phyloP scores from a whole-genome alignment of 1,139 yeast genomes.

The Suhomyces terraborum region DNA sequence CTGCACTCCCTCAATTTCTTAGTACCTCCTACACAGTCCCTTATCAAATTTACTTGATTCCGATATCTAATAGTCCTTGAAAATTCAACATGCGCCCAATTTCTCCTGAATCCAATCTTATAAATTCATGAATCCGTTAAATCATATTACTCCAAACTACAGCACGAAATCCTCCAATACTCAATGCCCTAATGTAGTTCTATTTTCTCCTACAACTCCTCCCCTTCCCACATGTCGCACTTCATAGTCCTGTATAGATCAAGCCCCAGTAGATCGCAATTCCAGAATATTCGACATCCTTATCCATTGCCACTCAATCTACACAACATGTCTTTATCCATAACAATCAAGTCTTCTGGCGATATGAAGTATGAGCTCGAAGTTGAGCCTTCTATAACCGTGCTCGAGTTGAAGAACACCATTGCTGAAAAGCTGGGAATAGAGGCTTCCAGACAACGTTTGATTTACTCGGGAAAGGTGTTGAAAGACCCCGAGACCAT shows the following conservation, averaged over 20 bases:
- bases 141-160: too few species aligned
- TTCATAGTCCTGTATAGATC: conserved; percentile 2
- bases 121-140: too few species aligned
- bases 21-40: too few species aligned
- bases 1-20: too few species aligned
- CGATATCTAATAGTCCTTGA: too few species aligned
- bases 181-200: too few species aligned
- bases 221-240: background rate
- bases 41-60: too few species aligned
- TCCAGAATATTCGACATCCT: conserved; percentile 9
- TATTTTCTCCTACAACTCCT: too few species aligned
- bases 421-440: conserved; percentile 62
- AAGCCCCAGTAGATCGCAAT: conserved; percentile 2
- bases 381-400: conserved; percentile 55
- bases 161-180: too few species aligned
- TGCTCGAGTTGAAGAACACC: conserved; percentile 67
- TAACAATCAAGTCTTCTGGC: conserved; percentile 60
- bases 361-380: conserved; percentile 75
- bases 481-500: conserved; percentile 80
- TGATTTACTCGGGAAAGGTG: conserved; percentile 92
- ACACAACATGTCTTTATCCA: conserved; percentile 17
- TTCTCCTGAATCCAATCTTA: too few species aligned
- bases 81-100: too few species aligned
- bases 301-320: conserved; percentile 3
- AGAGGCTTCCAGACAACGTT: conserved; percentile 75